Evolutionary conservation across 2,329 filamentous ascomycete genomes (phyloP), one percentile per base, ranked within the genome.

Genomic region (Colletotrichum chrysophilum): DNA sequence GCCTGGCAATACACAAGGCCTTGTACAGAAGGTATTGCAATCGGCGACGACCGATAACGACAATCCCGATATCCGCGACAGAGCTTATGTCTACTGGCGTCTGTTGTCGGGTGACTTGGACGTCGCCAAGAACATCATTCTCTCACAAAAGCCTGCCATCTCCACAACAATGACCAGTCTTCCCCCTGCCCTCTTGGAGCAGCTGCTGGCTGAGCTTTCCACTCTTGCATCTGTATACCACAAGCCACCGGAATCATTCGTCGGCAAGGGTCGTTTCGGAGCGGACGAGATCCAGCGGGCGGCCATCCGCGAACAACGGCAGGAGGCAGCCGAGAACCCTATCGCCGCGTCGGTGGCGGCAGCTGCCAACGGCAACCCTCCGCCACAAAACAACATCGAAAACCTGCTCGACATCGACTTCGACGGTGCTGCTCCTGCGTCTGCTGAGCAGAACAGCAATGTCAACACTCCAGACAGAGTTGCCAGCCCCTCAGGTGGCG

Each of bases 51-150:
- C 94, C 56, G 96, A 98, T 81, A 98, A 96, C 81, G 97, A 99
- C 84, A 99, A 99, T 83, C 96, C 97, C 1, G 97, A 99, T 86
- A 97, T 98, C 80, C 93, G 97, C 79, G 97, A 99, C 84, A 92
- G 97, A 85, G 97, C 97, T 71, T 99, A 98, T 83, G 95, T 98
- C 55, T 99, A 99, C 88, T 99, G 97, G 97, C 94, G 97, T 83
- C 89, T 99, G 66, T 89, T 99, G 10, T 98, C 97, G 26, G 97
- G 95, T 72, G 96, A 98, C 82, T 92, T 96, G 34, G 93, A 97
- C 78, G 91, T 98, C 77, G 96, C 97, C 74, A 98, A 82, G 93
- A 96, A 92, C 80, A 95, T 99, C 79, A 93, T 99, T 58, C 92
- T 99, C 43, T 97, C 97, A 6, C 94, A 97, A 79, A 98, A 98